These are phyloP conservation scores for Phyllosticta capitalensis DNA, from an alignment of 2,329 filamentous ascomycete species.

Conservation along the genomic window DNA sequence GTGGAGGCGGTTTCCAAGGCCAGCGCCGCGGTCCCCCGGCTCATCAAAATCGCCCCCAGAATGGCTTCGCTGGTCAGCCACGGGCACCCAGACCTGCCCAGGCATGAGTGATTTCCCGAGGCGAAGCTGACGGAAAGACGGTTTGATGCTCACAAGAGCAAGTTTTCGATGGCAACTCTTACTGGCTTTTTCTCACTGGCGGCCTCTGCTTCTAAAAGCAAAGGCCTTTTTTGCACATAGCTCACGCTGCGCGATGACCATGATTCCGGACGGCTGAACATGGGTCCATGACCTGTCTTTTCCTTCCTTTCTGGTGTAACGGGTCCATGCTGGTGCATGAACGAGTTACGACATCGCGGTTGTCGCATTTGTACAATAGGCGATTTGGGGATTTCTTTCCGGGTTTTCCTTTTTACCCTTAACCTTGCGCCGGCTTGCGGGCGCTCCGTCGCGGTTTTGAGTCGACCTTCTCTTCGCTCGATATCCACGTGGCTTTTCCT, in stretches of 20 bases:
- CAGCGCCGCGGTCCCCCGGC: slow-evolving; percentile 20
- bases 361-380: slow-evolving; percentile 12
- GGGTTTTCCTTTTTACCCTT: neutral
- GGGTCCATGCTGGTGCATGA: slow-evolving; percentile 10
- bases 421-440: slow-evolving; percentile 2
- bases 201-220: neutral
- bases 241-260: slow-evolving; percentile 10
- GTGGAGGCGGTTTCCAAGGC: slow-evolving; percentile 13
- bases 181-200: slow-evolving; percentile 5
- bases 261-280: slow-evolving; percentile 8
- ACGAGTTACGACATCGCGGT: slow-evolving; percentile 10
- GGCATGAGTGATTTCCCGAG: slow-evolving; percentile 16
- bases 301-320: slow-evolving; percentile 8
- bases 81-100: slow-evolving; percentile 26
- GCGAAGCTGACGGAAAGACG: slow-evolving; percentile 7
- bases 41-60: slow-evolving; percentile 25
- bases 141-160: neutral
- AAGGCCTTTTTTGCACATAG: slow-evolving; percentile 11
- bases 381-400: slow-evolving; percentile 7
- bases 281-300: slow-evolving; percentile 7
- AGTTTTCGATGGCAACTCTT: slow-evolving; percentile 9
- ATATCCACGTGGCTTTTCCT: slow-evolving; percentile 8
- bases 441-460: slow-evolving; percentile 7
- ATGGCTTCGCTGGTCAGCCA: slow-evolving; percentile 24
- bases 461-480: slow-evolving; percentile 10